phyloP scores from a whole-genome alignment of 1,284 basidiomycete genomes.

The Termitomyces sp. region DNA sequence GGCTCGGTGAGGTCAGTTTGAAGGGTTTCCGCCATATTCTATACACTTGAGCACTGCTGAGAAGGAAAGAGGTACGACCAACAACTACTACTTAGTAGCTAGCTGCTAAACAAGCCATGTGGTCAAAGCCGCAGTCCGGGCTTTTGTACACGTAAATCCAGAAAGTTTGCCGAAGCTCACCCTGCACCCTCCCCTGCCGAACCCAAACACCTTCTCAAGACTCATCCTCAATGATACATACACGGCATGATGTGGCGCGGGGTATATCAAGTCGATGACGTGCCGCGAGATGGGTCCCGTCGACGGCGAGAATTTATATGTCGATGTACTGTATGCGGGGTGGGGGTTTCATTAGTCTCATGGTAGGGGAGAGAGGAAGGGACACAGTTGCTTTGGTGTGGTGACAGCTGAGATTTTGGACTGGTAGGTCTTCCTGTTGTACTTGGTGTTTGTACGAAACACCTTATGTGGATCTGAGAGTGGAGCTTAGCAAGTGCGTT shows the following conservation, averaged over 20 bases:
- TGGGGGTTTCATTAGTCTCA: not conserved
- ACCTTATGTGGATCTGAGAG: constrained; percentile 61
- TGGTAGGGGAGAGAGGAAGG: not conserved
- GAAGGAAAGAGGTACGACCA: not conserved
- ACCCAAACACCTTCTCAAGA: constrained; percentile 43
- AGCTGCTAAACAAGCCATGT: not conserved
- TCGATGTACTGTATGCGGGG: constrained; percentile 48
- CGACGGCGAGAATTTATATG: constrained; percentile 66
- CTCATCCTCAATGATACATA: constrained; percentile 56
- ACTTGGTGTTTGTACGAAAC: constrained; percentile 65
- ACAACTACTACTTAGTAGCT: no score
- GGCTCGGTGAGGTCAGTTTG: not conserved
- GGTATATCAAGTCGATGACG: constrained; percentile 64
- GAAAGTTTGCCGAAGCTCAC: not conserved
- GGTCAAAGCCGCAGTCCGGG: not conserved
- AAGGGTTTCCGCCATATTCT: not conserved
- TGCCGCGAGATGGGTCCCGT: constrained; percentile 62
- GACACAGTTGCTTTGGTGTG: no score
- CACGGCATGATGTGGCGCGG: constrained; percentile 65
- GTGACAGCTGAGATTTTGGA: no score
- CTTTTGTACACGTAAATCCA: not conserved
- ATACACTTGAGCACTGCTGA: not conserved
- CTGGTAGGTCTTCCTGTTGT: constrained; percentile 58
- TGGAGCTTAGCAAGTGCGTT: constrained; percentile 49
- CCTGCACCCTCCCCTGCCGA: constrained; percentile 18